A percentile compares a stretch with the other conserved stretches of the same genome.
These are phyloP conservation scores for Plasmodium fragile DNA, from an alignment of 169 alveolate genomes.

Conservation along the genomic window DNA sequence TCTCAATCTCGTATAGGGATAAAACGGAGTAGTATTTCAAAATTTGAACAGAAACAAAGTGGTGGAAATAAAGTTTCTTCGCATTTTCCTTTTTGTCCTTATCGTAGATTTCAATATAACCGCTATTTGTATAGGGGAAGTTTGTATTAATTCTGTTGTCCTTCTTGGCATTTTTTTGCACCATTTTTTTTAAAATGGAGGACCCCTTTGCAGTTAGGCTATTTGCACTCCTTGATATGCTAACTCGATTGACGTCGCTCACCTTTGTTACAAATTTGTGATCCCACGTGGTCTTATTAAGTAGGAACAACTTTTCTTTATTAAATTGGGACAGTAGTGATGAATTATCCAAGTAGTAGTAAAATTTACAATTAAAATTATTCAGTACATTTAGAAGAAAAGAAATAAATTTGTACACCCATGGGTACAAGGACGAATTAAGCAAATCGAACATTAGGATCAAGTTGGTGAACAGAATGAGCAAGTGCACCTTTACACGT, in stretches of 20 bases:
- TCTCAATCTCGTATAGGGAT: conserved; percentile 41
- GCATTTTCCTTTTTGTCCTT: conserved; percentile 14
- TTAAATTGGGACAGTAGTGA: conserved; percentile 17
- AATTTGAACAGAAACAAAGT: conserved; percentile 29
- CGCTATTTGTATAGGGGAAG: conserved; percentile 29
- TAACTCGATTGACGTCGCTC: not conserved
- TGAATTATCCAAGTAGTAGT: conserved; percentile 40
- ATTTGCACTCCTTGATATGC: not conserved
- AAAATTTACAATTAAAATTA: conserved; percentile 28
- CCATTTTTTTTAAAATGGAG: conserved; percentile 14
- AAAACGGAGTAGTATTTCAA: conserved; percentile 33
- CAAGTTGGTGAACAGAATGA: conserved; percentile 39
- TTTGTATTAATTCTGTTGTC: conserved; percentile 23
- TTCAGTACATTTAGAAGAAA: conserved; percentile 38
- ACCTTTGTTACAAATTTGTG: conserved; percentile 8
- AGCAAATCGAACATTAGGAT: conserved; percentile 22
- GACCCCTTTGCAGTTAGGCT: conserved; percentile 12
- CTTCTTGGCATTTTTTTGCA: conserved; percentile 39
- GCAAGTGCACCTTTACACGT: conserved; percentile 19
- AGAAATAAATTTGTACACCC: conserved; percentile 57
- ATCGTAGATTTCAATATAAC: conserved; percentile 39
- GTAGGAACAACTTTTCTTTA: conserved; percentile 3
- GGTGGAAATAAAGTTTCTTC: conserved; percentile 26
- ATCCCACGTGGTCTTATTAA: conserved; percentile 6
- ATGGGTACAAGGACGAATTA: conserved; percentile 29